Evolutionary conservation across 177 flowering plant species (phyloP), one percentile per base, ranked within the genome.

Genomic region (Telopea speciosissima): DNA sequence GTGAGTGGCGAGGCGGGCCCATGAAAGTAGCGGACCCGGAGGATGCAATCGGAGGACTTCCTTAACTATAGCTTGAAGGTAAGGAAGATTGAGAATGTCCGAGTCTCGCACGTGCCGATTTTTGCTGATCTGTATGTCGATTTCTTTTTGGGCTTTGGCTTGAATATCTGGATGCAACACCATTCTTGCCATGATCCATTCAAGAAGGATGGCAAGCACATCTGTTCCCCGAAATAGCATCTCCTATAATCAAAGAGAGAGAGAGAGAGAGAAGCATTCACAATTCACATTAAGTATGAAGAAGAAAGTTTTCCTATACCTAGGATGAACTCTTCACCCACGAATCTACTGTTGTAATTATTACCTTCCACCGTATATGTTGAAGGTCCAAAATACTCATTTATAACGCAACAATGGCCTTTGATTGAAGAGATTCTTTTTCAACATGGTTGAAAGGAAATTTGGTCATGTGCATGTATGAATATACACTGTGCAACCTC

Each of bases 221-320:
- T 89, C 96, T 4, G 93, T 86, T 64, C 96, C 96, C 36, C 96
- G 72, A 64, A 90, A 90, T 79, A 90, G 79, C 89, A 89, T 85
- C 63, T 90, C 96, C 96, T 84, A 49, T 9, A 40, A 14, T 40
- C 7, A 17, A 26, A 65, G 3, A 17, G 7, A 42, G 36, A 3
- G 24, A 9, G 49, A 13, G 13, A 44, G 14, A 44, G 14, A 44
- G 11, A 49, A 49, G 0, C 54, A 12, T 16, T 49, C 16, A 49
- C 54, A 12, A 16, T 49, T 16, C 54, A 49, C 40, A 36, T 36
- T 36, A 36, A 36, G 40, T 0, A 6, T 28, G 31, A 28, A 28
- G 4, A 4, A 28, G 31, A 28, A 44, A 44, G 49, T 44, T 44
- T 9, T 13, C 11, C n/a, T n/a, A n/a, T n/a, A n/a, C n/a, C n/a